Percentiles rank a stretch among this genome's conserved stretches.
These are phyloP conservation scores for Canavalia ensiformis DNA, from an alignment of 306 rosid genomes.

Conservation along the genomic window DNA sequence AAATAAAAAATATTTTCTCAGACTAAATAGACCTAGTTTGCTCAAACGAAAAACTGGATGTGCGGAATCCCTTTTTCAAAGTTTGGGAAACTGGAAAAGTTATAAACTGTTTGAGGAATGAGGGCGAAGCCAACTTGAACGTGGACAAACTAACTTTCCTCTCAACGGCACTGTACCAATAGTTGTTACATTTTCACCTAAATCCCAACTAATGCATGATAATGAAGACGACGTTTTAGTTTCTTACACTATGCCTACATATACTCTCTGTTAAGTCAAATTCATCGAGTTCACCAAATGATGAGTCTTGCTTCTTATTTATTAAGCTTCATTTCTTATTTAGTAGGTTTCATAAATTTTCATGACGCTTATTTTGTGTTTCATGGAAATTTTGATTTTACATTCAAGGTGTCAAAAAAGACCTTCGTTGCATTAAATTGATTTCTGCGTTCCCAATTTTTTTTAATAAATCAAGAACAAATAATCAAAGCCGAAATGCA, in stretches of 20 bases:
- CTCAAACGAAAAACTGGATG: slow-evolving; percentile 19
- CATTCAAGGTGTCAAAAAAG: background rate
- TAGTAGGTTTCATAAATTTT: background rate
- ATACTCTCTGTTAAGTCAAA: no score
- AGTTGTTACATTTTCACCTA: slow-evolving; percentile 58
- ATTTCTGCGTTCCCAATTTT: background rate
- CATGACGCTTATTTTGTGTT: no score
- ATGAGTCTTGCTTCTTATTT: no score
- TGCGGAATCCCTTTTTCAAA: slow-evolving; percentile 1
- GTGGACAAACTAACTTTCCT: slow-evolving; percentile 46
- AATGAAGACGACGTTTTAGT: slow-evolving; percentile 37
- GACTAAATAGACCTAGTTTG: background rate
- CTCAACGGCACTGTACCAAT: slow-evolving; percentile 18
- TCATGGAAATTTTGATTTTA: background rate
- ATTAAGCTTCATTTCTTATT: background rate
- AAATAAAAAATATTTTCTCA: no score
- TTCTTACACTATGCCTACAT: no score
- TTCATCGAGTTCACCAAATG: no score
- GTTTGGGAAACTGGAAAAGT: slow-evolving; percentile 28
- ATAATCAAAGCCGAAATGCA: background rate
- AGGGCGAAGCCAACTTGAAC: slow-evolving; percentile 15
- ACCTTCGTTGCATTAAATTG: background rate
- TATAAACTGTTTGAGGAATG: slow-evolving; percentile 22
- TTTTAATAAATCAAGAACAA: background rate
- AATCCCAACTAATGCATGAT: slow-evolving; percentile 52